Evolutionary conservation across 805 yeast species (phyloP).

Genomic region (Barnettozyma siamensis): DNA sequence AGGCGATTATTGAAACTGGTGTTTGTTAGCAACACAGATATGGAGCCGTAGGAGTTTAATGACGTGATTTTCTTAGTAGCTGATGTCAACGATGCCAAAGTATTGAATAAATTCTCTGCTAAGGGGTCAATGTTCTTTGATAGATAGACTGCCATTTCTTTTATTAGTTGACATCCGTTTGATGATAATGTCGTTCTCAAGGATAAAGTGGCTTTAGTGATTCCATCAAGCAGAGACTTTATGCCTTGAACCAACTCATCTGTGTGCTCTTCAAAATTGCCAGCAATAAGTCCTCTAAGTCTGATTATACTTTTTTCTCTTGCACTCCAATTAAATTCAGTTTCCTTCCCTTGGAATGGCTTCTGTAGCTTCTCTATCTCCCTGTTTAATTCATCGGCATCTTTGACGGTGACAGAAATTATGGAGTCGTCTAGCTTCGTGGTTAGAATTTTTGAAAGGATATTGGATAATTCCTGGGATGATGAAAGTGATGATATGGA

Average conservation of each 20-base stretch:
- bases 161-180: constrained; percentile 69
- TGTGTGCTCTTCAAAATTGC: constrained; percentile 42
- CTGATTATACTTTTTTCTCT: constrained; percentile 60
- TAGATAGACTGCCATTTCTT: constrained; percentile 44
- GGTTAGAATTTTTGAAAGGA: constrained; percentile 15
- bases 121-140: constrained; percentile 26
- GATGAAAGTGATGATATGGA: constrained; percentile 2
- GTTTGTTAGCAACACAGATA: constrained; percentile 48
- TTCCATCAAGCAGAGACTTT: constrained; percentile 45
- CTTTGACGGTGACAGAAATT: constrained; percentile 8
- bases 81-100: constrained; percentile 29
- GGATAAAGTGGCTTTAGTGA: constrained; percentile 62
- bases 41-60: constrained; percentile 29
- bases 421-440: constrained; percentile 19
- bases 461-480: constrained; percentile 11
- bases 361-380: constrained; percentile 24
- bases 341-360: constrained; percentile 69
- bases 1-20: constrained; percentile 48
- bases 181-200: constrained; percentile 78
- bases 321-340: constrained; percentile 78
- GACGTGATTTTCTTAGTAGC: constrained; percentile 34
- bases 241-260: constrained; percentile 31
- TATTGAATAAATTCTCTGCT: constrained; percentile 29
- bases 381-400: constrained; percentile 19
- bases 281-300: constrained; percentile 56